Evolutionary conservation across 2,329 filamentous ascomycete genomes (phyloP).

Genomic region (Mollisiaceae sp.): DNA sequence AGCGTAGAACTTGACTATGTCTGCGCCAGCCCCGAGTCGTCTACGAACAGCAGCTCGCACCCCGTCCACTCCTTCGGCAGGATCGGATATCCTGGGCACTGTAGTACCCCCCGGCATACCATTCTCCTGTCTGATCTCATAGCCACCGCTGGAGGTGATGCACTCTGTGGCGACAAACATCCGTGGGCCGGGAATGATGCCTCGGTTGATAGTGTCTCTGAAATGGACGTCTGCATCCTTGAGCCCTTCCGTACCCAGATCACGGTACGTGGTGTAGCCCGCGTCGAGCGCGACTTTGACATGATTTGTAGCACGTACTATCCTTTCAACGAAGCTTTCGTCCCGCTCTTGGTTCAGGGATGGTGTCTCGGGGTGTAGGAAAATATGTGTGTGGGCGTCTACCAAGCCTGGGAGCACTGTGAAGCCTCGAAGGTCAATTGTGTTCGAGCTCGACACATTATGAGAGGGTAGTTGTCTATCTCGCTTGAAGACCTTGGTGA

Average conservation of each 20-base stretch:
- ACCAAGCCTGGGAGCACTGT: slow-evolving; percentile 1
- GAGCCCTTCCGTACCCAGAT: not conserved
- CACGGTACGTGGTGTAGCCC: slow-evolving; percentile 1
- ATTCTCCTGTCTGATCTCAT: no score
- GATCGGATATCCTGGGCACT: no score
- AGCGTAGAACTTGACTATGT: no score
- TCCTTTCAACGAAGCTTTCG: not conserved
- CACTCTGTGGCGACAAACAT: no score
- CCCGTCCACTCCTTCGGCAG: no score
- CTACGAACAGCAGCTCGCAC: no score
- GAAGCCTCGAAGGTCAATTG: not conserved
- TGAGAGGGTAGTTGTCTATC: not conserved
- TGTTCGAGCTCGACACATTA: not conserved
- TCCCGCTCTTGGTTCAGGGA: not conserved
- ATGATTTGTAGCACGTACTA: not conserved
- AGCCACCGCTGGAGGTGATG: no score
- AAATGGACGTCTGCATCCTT: not conserved
- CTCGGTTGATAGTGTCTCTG: not conserved
- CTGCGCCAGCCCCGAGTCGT: no score
- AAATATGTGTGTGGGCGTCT: not conserved
- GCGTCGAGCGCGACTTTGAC: not conserved
- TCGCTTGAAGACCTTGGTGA: not conserved
- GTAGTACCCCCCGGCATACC: no score
- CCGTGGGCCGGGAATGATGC: no score
- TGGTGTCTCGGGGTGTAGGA: not conserved